Conservation (phyloP, 2,329 filamentous ascomycete species). For the Mycogone perniciosa region DNA sequence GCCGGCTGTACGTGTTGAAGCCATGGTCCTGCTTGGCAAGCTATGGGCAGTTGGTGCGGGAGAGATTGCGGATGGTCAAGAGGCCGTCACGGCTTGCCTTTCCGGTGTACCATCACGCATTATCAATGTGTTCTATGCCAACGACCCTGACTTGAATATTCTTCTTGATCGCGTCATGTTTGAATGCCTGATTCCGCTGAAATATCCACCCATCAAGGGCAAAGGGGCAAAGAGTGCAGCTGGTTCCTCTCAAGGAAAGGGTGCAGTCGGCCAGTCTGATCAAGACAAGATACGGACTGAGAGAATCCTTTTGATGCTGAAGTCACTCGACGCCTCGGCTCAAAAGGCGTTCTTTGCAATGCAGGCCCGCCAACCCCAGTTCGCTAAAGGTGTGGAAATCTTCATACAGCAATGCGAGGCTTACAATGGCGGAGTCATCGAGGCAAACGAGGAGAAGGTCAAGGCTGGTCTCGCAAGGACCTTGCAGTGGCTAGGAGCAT, state of each 20-base stretch:
- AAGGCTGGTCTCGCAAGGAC: slow-evolving; percentile 67
- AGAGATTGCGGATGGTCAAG: slow-evolving; percentile 77
- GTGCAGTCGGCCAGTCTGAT: slow-evolving; percentile 47
- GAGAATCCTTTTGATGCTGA: slow-evolving; percentile 74
- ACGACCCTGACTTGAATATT: slow-evolving; percentile 79
- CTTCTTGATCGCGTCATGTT: slow-evolving; percentile 79
- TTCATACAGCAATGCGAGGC: slow-evolving; percentile 81
- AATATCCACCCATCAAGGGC: slow-evolving; percentile 63
- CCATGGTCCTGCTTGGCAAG: slow-evolving; percentile 75
- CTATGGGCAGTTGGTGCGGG: slow-evolving; percentile 92
- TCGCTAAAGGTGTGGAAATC: slow-evolving; percentile 66
- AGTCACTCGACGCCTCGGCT: slow-evolving; percentile 68
- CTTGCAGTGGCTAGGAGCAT: slow-evolving; percentile 65
- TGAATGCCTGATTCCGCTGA: slow-evolving; percentile 83
- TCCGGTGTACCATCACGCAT: slow-evolving; percentile 78
- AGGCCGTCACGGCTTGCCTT: slow-evolving; percentile 66
- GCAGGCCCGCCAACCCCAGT: slow-evolving; percentile 69
- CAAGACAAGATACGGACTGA: slow-evolving; percentile 75
- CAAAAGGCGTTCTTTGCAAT: slow-evolving; percentile 85
- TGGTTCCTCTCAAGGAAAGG: slow-evolving; percentile 43
- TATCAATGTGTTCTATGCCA: slow-evolving; percentile 82
- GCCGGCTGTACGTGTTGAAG: slow-evolving; percentile 72
- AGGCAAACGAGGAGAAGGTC: slow-evolving; percentile 61
- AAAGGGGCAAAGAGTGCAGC: slow-evolving; percentile 57
- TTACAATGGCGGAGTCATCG: slow-evolving; percentile 81